phyloP scores from a whole-genome alignment of 441 rosid genomes.

The Manihot esculenta region DNA sequence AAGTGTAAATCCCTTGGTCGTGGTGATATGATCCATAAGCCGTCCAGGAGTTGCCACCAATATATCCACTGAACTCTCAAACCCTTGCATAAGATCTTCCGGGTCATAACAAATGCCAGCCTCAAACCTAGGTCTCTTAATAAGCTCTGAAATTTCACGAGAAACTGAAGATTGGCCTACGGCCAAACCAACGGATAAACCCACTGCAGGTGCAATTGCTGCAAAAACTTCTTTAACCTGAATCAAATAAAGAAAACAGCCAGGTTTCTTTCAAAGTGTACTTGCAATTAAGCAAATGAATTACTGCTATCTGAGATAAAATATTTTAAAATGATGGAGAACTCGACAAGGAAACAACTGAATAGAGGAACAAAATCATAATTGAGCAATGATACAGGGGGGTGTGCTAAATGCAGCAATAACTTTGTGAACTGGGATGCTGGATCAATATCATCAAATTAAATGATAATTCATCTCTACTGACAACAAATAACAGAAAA shows the following conservation, averaged over 20 bases:
- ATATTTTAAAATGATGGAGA: too few relatives aligned
- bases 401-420: too few relatives aligned
- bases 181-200: conserved; percentile 93
- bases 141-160: conserved; percentile 77
- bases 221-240: conserved; percentile 92
- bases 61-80: conserved; percentile 84
- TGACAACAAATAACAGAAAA: neutral
- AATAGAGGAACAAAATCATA: too few relatives aligned
- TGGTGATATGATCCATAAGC: conserved; percentile 89
- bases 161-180: conserved; percentile 95
- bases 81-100: conserved; percentile 44
- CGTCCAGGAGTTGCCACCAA: conserved; percentile 98
- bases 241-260: conserved; percentile 14
- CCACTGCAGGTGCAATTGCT: conserved; percentile 87
- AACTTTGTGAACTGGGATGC: neutral
- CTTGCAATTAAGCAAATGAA: too few relatives aligned
- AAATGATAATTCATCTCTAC: neutral
- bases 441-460: neutral
- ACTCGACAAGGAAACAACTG: too few relatives aligned
- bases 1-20: conserved; percentile 48
- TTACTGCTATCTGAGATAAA: too few relatives aligned
- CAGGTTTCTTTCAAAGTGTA: neutral
- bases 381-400: too few relatives aligned
- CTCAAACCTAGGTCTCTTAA: conserved; percentile 71
- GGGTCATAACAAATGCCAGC: conserved; percentile 89